These are phyloP conservation scores for Tephrocybe rancida DNA, from an alignment of 768 basidiomycete genomes.

Conservation along the genomic window DNA sequence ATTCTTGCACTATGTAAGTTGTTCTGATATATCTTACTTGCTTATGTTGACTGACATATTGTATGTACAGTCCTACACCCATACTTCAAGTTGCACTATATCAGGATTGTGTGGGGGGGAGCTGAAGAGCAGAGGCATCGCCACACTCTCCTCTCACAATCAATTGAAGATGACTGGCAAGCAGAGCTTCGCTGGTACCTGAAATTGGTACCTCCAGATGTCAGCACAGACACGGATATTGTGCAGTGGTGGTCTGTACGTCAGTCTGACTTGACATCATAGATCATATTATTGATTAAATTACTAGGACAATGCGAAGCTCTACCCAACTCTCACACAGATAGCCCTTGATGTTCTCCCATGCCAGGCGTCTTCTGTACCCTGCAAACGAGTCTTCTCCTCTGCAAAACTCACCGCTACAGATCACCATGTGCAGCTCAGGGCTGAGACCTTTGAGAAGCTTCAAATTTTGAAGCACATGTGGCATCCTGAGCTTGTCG, in stretches of 20 bases:
- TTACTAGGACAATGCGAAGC: too few relatives aligned
- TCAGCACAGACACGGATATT: slow-evolving; percentile 15
- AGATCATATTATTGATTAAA: not conserved
- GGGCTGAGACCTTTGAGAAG: slow-evolving; percentile 9
- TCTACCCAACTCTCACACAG: too few relatives aligned
- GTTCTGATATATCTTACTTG: too few relatives aligned
- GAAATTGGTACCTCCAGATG: not conserved
- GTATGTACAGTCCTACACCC: slow-evolving; percentile 31
- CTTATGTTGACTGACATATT: too few relatives aligned
- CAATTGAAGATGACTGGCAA: too few relatives aligned
- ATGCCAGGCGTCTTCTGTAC: too few relatives aligned
- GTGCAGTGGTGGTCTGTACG: slow-evolving; percentile 18
- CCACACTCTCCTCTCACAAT: too few relatives aligned
- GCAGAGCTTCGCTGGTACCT: too few relatives aligned
- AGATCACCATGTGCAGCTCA: not conserved
- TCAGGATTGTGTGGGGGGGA: slow-evolving; percentile 27
- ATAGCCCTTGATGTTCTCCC: too few relatives aligned
- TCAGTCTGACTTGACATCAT: not conserved
- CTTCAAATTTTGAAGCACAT: slow-evolving; percentile 11
- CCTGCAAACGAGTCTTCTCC: too few relatives aligned
- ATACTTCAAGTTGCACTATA: slow-evolving; percentile 32
- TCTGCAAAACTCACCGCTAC: not conserved
- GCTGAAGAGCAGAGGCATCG: slow-evolving; percentile 20
- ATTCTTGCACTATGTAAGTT: slow-evolving; percentile 26
- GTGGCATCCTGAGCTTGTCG: not conserved